Conservation (phyloP, 1,284 basidiomycete species). For the Pyrrhoderma lamaoense region DNA sequence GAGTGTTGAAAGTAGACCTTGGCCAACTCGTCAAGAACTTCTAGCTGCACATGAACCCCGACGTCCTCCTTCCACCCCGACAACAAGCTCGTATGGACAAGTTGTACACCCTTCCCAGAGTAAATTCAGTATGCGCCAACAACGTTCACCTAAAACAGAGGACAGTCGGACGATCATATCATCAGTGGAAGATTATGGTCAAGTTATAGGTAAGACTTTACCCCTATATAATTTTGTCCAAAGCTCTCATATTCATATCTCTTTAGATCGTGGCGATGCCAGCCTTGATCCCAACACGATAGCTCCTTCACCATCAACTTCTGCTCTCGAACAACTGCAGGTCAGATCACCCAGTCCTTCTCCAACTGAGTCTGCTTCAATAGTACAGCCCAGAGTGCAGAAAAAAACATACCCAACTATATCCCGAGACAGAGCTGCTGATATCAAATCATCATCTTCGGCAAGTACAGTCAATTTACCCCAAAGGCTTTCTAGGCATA, state of each 20-base stretch:
- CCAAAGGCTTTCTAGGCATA: neutral
- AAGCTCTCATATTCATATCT: too few relatives aligned
- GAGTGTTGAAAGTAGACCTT: conserved; percentile 14
- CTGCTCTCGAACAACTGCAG: conserved; percentile 65
- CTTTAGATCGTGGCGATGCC: conserved; percentile 18
- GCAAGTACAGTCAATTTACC: conserved; percentile 2
- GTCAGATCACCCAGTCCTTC: conserved; percentile 33
- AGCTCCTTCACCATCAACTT: conserved; percentile 57
- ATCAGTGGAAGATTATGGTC: conserved; percentile 52
- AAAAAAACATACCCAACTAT: neutral
- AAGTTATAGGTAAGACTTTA: conserved; percentile 50
- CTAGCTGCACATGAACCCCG: conserved; percentile 3
- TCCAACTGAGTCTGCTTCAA: conserved; percentile 9
- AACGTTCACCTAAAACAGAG: neutral
- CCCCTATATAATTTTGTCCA: too few relatives aligned
- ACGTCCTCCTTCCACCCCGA: conserved; percentile 15
- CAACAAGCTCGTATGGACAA: conserved; percentile 17
- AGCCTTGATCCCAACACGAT: conserved; percentile 51
- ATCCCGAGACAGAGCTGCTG: neutral
- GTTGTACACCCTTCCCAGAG: conserved; percentile 14
- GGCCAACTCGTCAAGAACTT: conserved; percentile 14
- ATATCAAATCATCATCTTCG: conserved; percentile 5
- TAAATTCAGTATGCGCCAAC: conserved; percentile 1
- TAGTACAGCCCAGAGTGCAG: conserved; percentile 7
- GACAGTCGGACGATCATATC: conserved; percentile 32